Evolutionary conservation across 805 yeast genomes (phyloP).

Genomic region (Hanseniaspora lindneri): DNA sequence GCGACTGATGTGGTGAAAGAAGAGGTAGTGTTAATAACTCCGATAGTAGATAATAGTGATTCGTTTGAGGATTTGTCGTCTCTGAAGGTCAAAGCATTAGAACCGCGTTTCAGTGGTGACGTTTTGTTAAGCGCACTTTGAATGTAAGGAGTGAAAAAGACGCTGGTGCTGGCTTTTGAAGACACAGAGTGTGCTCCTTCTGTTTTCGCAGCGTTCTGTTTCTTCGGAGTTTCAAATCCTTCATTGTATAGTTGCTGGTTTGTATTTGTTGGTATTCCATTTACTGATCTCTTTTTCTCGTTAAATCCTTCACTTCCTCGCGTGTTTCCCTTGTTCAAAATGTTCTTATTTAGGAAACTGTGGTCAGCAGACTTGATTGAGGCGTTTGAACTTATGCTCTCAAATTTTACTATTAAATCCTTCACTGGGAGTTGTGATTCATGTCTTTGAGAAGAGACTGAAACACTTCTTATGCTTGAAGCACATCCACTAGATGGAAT

Average conservation of each 20-base stretch:
- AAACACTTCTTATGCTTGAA: not conserved
- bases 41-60: not conserved
- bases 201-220: not conserved
- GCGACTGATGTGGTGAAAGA: not conserved
- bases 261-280: too few species aligned
- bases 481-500: not conserved
- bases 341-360: slow-evolving; percentile 9
- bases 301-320: not conserved
- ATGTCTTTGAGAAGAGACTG: not conserved
- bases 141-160: slow-evolving; percentile 2
- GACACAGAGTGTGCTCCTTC: not conserved
- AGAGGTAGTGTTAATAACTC: not conserved
- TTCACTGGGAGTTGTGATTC: slow-evolving; percentile 7
- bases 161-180: not conserved
- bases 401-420: slow-evolving; percentile 4
- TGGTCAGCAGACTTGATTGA: slow-evolving; percentile 1
- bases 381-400: not conserved
- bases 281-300: too few species aligned
- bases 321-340: not conserved
- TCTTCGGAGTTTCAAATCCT: not conserved
- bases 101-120: not conserved
- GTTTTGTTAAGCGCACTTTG: not conserved
- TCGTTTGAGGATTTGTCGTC: not conserved
- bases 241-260: too few species aligned
- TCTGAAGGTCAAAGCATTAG: slow-evolving; percentile 1